Conservation (phyloP, 2,329 filamentous ascomycete species). For the Cladosporium sp. region DNA sequence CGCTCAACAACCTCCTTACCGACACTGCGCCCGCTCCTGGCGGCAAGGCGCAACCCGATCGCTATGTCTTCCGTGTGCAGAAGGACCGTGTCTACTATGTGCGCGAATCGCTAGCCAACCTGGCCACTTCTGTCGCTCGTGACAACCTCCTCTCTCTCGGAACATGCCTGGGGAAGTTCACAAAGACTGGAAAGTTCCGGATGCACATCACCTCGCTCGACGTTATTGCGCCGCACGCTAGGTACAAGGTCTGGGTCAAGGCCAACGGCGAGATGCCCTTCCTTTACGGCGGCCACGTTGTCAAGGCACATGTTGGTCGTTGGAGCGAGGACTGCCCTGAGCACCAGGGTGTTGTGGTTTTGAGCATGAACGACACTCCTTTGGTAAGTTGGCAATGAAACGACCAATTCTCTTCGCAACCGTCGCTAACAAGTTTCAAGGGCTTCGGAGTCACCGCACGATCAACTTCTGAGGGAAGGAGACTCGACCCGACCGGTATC, state of each 20-base stretch:
- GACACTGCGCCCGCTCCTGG: conserved; percentile 42
- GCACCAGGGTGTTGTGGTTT: conserved; percentile 85
- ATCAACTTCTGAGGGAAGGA: conserved; percentile 75
- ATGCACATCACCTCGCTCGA: conserved; percentile 90
- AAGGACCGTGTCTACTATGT: conserved; percentile 88
- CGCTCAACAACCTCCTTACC: conserved; percentile 69
- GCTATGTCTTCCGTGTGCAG: conserved; percentile 81
- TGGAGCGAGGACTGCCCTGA: conserved; percentile 91
- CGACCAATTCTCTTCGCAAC: background rate
- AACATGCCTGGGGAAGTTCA: conserved; percentile 90
- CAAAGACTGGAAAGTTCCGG: conserved; percentile 92
- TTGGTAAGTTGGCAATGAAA: conserved; percentile 41
- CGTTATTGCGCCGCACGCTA: conserved; percentile 81
- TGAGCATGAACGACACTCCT: conserved; percentile 87
- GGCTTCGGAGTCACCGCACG: conserved; percentile 92
- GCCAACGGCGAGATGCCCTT: conserved; percentile 97
- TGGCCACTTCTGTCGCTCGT: conserved; percentile 80
- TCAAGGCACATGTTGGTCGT: conserved; percentile 76
- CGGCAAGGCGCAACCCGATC: conserved; percentile 57
- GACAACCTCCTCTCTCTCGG: conserved; percentile 82
- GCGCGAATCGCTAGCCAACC: conserved; percentile 80
- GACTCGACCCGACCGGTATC: conserved; percentile 85
- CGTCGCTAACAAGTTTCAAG: conserved; percentile 37
- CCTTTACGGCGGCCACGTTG: conserved; percentile 85
- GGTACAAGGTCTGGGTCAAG: conserved; percentile 97